Evolutionary conservation across 805 yeast genomes (phyloP), one percentile per base, ranked within the genome.

Genomic region (Brettanomyces bruxellensis): DNA sequence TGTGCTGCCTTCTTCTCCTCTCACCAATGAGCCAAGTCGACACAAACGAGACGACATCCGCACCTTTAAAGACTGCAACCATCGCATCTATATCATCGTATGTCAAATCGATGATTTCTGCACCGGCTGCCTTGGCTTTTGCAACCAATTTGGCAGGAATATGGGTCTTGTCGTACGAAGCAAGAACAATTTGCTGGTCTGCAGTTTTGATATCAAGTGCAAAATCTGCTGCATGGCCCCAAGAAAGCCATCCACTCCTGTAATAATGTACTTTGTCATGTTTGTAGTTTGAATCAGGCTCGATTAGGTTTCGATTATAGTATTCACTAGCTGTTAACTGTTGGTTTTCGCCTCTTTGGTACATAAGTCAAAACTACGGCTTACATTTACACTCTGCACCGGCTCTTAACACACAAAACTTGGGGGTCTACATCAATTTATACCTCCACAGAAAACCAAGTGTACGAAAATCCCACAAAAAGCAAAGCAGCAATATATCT

Each of bases 1-100:
- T 45, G 49, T 46, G 47, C 25, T 46, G 49, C 28, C 5, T 36
- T 4, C 49, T 36, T 13, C 49, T 36, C 30, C 41, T 32, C n/a
- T 35, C 49, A 12, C 49, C 49, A 25, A 46, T 43, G 18, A 43
- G 43, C 49, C 49, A 46, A 14, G 49, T 46, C 3, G 49, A 46
- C 18, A 46, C 38, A 34, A 46, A 43, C 3, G 48, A 45, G 18
- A 46, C 41, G 14, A 39, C 49, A 13, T 32, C 49, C 23, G 49
- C 49, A 9, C 41, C 49, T 18, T 46, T 6, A 24, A 46, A 46
- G 22, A 25, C 28, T 8, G 37, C 41, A 6, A 45, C 45, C 49
- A 46, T 45, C 12, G 14, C 40, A 32, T 46, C 49, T 3, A n/a
- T 25, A 45, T 46, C 46, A 25, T 46, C 41, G 28, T 45, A 46